phyloP scores from a whole-genome alignment of 495 filamentous ascomycete genomes.

The Daldinia childiae region DNA sequence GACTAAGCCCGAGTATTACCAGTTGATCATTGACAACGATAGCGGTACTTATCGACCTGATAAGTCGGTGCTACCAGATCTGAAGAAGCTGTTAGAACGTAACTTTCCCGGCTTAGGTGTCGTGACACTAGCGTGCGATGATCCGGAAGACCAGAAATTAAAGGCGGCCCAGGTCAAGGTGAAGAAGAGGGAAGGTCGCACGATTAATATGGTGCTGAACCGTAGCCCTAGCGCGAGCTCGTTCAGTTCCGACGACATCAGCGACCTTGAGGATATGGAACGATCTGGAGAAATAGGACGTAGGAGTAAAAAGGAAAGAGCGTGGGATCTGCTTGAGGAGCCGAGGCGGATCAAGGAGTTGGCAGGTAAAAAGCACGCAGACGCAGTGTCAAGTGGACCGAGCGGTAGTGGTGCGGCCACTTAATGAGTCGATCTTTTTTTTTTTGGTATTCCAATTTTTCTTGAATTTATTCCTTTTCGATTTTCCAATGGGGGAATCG shows the following conservation, averaged over 20 bases:
- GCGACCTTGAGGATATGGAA: conserved; percentile 69
- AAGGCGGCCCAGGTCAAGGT: conserved; percentile 58
- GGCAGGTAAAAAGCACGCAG: conserved; percentile 9
- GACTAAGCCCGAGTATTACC: conserved; percentile 73
- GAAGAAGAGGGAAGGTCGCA: conserved; percentile 69
- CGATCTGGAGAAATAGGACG: conserved; percentile 38
- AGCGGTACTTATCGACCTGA: conserved; percentile 92
- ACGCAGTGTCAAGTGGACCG: conserved; percentile 17
- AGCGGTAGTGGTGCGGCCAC: conserved; percentile 27
- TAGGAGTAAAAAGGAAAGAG: conserved; percentile 57
- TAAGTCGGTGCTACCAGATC: conserved; percentile 71
- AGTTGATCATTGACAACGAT: conserved; percentile 94
- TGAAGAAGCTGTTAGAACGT: conserved; percentile 71
- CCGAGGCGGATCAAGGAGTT: conserved; percentile 47
- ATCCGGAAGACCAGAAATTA: conserved; percentile 66
- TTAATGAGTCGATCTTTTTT: conserved; percentile 8
- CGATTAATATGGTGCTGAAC: conserved; percentile 73
- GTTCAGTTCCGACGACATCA: conserved; percentile 80
- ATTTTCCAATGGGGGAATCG: conserved; percentile 1
- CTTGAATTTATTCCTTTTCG: background rate
- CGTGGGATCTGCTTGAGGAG: conserved; percentile 54
- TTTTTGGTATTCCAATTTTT: background rate
- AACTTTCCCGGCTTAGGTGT: conserved; percentile 81
- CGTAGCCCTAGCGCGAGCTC: conserved; percentile 60
- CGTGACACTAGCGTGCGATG: conserved; percentile 75